Base-by-base conservation (phyloP, 108 stramenopile species). In the Thalassiosira profunda region DNA sequence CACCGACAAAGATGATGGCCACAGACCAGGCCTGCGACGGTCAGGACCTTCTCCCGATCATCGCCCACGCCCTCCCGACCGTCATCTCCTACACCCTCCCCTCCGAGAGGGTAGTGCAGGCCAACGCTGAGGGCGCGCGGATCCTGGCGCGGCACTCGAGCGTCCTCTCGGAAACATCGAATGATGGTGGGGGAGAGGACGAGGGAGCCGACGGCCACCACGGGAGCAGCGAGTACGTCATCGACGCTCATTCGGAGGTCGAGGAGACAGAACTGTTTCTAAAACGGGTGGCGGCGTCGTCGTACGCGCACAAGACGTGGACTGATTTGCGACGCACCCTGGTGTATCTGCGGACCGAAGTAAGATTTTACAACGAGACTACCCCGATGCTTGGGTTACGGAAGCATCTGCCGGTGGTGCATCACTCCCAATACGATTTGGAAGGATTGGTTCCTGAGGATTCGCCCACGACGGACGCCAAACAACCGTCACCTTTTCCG, bases 301-400 rank as follows among this genome's bases (percentile, higher is more conserved):
- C 64, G 10, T 68, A 72, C 24, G 72, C 67, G 6, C 81, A 86
- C 59, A 85, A 81, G 56, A 35, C 74, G 25, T 93, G 92, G 92
- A 62, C 84, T 11, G 92, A 93, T 59, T 67, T 88, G 56, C 74
- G 89, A 17, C 82, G 92, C 11, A 88, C 92, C 0, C 44, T 93
- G 36, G 49, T 86, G 10, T 93, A 93, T 58, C 37, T 68, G 15
- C 62, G 92, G 12, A 90, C 87, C 21, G 92, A 93, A 76, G 85
- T 80, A 41, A 67, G 88, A 34, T 93, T 93, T 70, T 93, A 93
- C 65, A 67, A 70, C 4, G 81, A 88, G 43, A 58, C 86, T n/a
- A 29, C 86, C 8, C 88, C 88, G 0, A 45, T 74, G 23, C 47
- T 69, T 24, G 17, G 20, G 14, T 23, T 36, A 20, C 28, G 25